phyloP scores from a whole-genome alignment of 2,329 filamentous ascomycete genomes.

The Venturia aucupariae region DNA sequence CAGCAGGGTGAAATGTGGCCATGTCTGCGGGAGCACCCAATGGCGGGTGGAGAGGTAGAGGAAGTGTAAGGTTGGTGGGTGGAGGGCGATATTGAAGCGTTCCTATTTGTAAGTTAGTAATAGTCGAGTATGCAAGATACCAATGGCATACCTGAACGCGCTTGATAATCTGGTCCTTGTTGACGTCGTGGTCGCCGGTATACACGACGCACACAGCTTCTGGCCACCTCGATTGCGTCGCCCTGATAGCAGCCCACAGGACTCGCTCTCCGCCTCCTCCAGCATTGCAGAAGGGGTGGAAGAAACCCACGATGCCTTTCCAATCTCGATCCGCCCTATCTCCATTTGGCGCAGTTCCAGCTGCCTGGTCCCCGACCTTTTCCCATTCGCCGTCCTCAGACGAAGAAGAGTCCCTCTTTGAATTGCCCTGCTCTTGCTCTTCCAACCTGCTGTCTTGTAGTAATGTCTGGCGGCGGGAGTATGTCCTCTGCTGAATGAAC shows the following conservation, averaged over 20 bases:
- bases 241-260: slow-evolving; percentile 88
- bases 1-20: slow-evolving; percentile 84
- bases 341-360: slow-evolving; percentile 36
- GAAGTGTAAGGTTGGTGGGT: slow-evolving; percentile 74
- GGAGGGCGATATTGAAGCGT: slow-evolving; percentile 86
- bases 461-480: slow-evolving; percentile 21
- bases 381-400: slow-evolving; percentile 59
- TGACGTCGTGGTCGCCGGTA: slow-evolving; percentile 85
- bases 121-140: slow-evolving; percentile 9
- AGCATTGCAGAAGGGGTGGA: slow-evolving; percentile 97
- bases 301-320: slow-evolving; percentile 86
- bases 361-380: slow-evolving; percentile 49
- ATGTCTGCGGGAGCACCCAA: slow-evolving; percentile 78
- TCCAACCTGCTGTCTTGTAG: slow-evolving; percentile 5
- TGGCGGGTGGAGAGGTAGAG: slow-evolving; percentile 83
- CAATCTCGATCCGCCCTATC: slow-evolving; percentile 50
- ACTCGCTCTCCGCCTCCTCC: slow-evolving; percentile 93
- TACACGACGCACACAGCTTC: slow-evolving; percentile 86
- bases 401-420: not conserved
- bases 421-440: slow-evolving; percentile 11
- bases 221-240: slow-evolving; percentile 82
- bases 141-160: slow-evolving; percentile 61
- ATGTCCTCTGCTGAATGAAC: slow-evolving; percentile 22
- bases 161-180: slow-evolving; percentile 67
- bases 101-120: slow-evolving; percentile 42